Base-by-base conservation (phyloP, 148 eudicot species). In the Cornus controversa region DNA sequence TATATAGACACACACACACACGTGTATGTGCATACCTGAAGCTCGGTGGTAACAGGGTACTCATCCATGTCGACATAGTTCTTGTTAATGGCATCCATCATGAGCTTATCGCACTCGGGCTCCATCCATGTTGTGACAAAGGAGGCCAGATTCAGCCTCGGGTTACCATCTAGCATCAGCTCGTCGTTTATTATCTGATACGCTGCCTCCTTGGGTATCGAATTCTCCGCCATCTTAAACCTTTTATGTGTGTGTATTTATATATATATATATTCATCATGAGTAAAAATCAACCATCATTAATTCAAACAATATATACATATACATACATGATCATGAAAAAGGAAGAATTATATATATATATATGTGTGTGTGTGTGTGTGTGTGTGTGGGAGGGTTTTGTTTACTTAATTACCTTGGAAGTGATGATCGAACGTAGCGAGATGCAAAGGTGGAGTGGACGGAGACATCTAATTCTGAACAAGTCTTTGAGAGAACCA, bases 361-460 rank as follows among this genome's bases (percentile, higher is more conserved):
- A 18, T 58, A 58, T 58, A 20, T 58, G 8, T 18, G 4, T 18
- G 8, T 58, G 8, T 58, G 22, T 13, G 22, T 60, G 22, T 18
- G 5, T 60, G 22, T 4, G 4, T 18, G 4, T 15, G 14, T 13
- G 18, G 20, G 57, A 0, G 22, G n/a, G n/a, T n/a, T n/a, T n/a
- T n/a, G n/a, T n/a, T n/a, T 67, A 23, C 14, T 47, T 10, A 3
- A 10, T 62, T 66, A 81, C 84, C 77, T 71, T 25, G 84, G 84
- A 40, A 81, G 80, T 24, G 84, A 67, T 14, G 72, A 8, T 29
- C 78, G 81, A 15, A 82, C 84, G 45, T 82, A 82, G 18, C 84
- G 81, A 66, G 84, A 81, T 34, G 84, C 84, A 20, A 76, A 81
- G 26, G 84, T 81, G 5, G 80, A 77, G 80, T 82, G 80, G 60